Percentiles rank a stretch among this genome's conserved stretches.
Conservation (phyloP, 2,329 filamentous ascomycete genomes). For the Aspergillus unguis region DNA sequence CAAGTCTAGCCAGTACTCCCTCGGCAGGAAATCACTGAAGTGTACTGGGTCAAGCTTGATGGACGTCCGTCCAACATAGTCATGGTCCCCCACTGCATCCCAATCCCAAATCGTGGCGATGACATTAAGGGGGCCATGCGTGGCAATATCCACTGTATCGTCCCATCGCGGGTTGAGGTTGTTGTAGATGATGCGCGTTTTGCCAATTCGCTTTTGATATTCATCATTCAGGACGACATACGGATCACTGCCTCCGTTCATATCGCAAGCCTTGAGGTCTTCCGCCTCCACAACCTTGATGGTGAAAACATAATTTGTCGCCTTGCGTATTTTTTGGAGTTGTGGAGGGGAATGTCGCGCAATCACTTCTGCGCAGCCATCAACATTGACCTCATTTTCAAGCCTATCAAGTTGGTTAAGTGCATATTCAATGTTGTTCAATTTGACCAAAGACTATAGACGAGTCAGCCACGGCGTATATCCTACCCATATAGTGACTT, state of each 20-base stretch:
- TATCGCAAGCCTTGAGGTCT: slow-evolving; percentile 95
- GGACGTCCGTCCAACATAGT: slow-evolving; percentile 94
- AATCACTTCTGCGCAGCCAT: slow-evolving; percentile 80
- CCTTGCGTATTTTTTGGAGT: slow-evolving; percentile 64
- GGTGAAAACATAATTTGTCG: slow-evolving; percentile 92
- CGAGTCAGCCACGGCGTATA: slow-evolving; percentile 9
- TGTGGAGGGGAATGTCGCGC: slow-evolving; percentile 69
- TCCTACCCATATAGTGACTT: slow-evolving; percentile 29
- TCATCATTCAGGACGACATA: slow-evolving; percentile 97
- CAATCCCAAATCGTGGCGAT: slow-evolving; percentile 98
- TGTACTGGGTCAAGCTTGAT: slow-evolving; percentile 97
- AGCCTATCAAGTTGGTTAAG: slow-evolving; percentile 88
- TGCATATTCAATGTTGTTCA: slow-evolving; percentile 96
- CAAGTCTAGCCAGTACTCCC: slow-evolving; percentile 96
- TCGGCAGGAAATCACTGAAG: slow-evolving; percentile 91
- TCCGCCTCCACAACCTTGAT: slow-evolving; percentile 98
- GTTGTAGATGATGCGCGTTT: slow-evolving; percentile 86
- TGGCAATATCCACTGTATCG: slow-evolving; percentile 93
- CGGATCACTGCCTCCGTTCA: slow-evolving; percentile 89
- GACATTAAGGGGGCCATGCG: slow-evolving; percentile 84
- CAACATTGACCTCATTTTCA: slow-evolving; percentile 85
- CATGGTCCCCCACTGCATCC: slow-evolving; percentile 94
- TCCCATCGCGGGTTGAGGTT: slow-evolving; percentile 96
- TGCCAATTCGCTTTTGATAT: slow-evolving; percentile 93
- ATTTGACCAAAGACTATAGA: slow-evolving; percentile 85